Evolutionary conservation across 2,329 filamentous ascomycete genomes (phyloP).

Genomic region (Pleurostoma richardsiae): DNA sequence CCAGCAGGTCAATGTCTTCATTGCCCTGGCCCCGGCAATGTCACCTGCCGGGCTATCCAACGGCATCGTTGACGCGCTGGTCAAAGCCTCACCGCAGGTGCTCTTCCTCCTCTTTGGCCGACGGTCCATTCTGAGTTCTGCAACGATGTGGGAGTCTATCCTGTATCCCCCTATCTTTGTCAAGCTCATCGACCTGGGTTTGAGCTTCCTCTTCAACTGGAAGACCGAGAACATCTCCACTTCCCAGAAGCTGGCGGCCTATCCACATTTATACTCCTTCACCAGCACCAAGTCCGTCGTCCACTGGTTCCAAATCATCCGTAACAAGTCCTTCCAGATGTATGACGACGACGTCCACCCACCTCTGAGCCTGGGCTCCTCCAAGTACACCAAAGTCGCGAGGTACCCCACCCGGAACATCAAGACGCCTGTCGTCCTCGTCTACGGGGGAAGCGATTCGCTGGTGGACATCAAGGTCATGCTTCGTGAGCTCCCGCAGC

Average conservation of each 20-base stretch:
- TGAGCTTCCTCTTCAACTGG: constrained; percentile 89
- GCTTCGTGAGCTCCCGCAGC: constrained; percentile 78
- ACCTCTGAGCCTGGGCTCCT: constrained; percentile 65
- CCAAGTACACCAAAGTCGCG: constrained; percentile 92
- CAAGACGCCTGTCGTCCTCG: constrained; percentile 86
- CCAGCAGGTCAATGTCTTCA: constrained; percentile 90
- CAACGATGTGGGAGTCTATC: constrained; percentile 96
- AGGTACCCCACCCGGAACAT: constrained; percentile 97
- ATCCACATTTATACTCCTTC: constrained; percentile 93
- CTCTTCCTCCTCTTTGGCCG: constrained; percentile 90
- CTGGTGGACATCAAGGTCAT: constrained; percentile 91
- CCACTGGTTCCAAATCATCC: constrained; percentile 99
- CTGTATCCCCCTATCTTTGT: constrained; percentile 93
- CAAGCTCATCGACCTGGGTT: constrained; percentile 74
- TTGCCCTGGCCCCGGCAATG: constrained; percentile 94
- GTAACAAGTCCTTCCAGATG: constrained; percentile 95
- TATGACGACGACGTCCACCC: constrained; percentile 86
- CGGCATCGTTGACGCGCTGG: constrained; percentile 83
- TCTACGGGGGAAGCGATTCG: constrained; percentile 92
- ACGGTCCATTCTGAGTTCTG: constrained; percentile 83
- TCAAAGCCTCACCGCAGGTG: constrained; percentile 89
- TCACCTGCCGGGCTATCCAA: constrained; percentile 86
- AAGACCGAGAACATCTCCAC: constrained; percentile 74
- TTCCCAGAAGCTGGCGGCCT: constrained; percentile 89
- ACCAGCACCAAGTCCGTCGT: constrained; percentile 96